These are phyloP conservation scores for Zychaea mexicana DNA, from an alignment of 371 early-diverging fungal species.

Conservation along the genomic window DNA sequence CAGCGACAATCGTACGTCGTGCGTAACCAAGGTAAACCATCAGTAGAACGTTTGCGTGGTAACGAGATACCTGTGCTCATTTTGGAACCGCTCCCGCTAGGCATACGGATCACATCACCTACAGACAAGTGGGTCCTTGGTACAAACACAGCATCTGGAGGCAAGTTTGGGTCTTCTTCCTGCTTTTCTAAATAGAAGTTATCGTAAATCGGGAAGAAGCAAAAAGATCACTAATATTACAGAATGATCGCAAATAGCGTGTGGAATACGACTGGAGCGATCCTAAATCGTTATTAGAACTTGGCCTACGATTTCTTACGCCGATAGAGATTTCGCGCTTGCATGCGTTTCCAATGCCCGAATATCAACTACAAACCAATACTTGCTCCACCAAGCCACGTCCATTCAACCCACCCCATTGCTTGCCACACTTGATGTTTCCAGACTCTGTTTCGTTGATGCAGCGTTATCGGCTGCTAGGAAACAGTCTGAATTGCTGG, in stretches of 20 bases:
- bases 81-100: slow-evolving; percentile 18
- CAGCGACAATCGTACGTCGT: slow-evolving; percentile 52
- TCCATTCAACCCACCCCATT: slow-evolving; percentile 20
- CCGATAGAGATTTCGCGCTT: slow-evolving; percentile 77
- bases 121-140: slow-evolving; percentile 66
- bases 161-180: slow-evolving; percentile 20
- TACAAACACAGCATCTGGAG: slow-evolving; percentile 56
- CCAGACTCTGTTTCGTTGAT: slow-evolving; percentile 50
- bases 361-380: slow-evolving; percentile 7
- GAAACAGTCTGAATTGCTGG: slow-evolving; percentile 76
- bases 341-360: slow-evolving; percentile 71
- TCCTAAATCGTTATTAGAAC: slow-evolving; percentile 45
- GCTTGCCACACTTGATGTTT: slow-evolving; percentile 43
- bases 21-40: slow-evolving; percentile 77
- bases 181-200: too few relatives aligned
- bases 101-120: slow-evolving; percentile 74
- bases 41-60: neutral
- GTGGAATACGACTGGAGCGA: slow-evolving; percentile 51
- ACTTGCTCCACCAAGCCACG: neutral
- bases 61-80: neutral
- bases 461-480: slow-evolving; percentile 70
- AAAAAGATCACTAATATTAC: neutral
- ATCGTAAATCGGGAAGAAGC: neutral
- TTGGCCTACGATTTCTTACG: slow-evolving; percentile 76
- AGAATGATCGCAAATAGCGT: neutral